These are phyloP conservation scores for Litsea cubeba DNA, from an alignment of 164 flowering plant genomes.

Conservation along the genomic window DNA sequence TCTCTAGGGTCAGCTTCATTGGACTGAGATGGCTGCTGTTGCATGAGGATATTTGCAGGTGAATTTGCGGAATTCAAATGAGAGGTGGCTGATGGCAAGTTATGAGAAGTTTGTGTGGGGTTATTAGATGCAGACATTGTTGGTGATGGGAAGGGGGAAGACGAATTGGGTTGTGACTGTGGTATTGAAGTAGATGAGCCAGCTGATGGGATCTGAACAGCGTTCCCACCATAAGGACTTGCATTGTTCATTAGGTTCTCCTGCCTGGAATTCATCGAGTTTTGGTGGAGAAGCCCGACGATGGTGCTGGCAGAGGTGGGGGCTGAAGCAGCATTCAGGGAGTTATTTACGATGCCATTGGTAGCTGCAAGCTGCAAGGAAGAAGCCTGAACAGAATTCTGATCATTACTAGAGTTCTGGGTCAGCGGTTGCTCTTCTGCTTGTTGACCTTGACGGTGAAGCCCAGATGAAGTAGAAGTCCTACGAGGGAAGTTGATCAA, in stretches of 20 bases:
- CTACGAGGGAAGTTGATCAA: constrained; percentile 86
- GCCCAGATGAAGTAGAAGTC: constrained; percentile 40
- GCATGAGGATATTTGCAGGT: constrained; percentile 56
- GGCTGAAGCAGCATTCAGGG: constrained; percentile 30
- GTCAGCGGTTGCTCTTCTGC: constrained; percentile 45
- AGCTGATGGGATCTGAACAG: constrained; percentile 67
- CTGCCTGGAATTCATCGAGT: constrained; percentile 77
- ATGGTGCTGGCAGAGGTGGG: constrained; percentile 43
- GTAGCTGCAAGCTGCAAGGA: constrained; percentile 35
- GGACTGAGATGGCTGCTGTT: constrained; percentile 49
- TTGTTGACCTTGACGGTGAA: constrained; percentile 45
- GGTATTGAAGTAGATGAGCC: constrained; percentile 52
- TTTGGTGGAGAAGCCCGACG: constrained; percentile 77
- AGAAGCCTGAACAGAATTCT: constrained; percentile 31
- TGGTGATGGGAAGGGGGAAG: constrained; percentile 66
- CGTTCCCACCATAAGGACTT: constrained; percentile 51
- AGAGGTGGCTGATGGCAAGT: constrained; percentile 31
- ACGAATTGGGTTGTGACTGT: constrained; percentile 51
- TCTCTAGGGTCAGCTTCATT: constrained; percentile 68
- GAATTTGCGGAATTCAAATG: constrained; percentile 59
- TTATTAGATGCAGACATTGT: constrained; percentile 69
- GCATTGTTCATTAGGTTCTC: constrained; percentile 50
- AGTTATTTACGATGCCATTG: constrained; percentile 56
- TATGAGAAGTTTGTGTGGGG: constrained; percentile 49
- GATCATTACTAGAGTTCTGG: constrained; percentile 42